Evolutionary conservation across 140 eudicot genomes (phyloP).

Genomic region (Ambrosia hybrid): DNA sequence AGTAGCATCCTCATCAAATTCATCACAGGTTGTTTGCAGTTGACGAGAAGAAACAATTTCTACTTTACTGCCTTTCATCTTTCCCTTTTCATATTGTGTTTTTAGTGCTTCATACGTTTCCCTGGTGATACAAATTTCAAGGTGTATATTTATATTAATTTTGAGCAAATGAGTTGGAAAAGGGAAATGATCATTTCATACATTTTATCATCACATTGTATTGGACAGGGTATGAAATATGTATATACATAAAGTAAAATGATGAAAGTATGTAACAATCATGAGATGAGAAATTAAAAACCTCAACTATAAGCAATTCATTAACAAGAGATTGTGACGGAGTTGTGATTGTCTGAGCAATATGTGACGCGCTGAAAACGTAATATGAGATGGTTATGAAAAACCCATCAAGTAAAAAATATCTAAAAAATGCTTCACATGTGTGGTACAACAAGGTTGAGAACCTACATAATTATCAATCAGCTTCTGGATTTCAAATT

Average conservation of each 20-base stretch:
- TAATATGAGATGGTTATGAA: constrained; percentile 19
- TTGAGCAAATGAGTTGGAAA: constrained; percentile 5
- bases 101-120: constrained; percentile 52
- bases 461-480: constrained; percentile 74
- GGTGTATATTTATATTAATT: background rate
- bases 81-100: constrained; percentile 62
- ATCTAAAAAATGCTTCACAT: background rate
- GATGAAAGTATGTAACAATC: background rate
- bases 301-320: constrained; percentile 91
- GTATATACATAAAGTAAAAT: constrained; percentile 1
- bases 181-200: constrained; percentile 20
- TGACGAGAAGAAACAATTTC: constrained; percentile 60
- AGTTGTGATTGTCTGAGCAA: constrained; percentile 70
- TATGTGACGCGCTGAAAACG: constrained; percentile 79
- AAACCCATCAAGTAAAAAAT: background rate
- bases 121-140: constrained; percentile 37
- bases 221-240: constrained; percentile 23
- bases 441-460: constrained; percentile 9
- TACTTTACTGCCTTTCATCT: constrained; percentile 48
- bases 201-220: constrained; percentile 81
- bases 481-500: constrained; percentile 79
- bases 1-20: constrained; percentile 75
- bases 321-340: constrained; percentile 94
- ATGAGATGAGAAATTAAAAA: constrained; percentile 34
- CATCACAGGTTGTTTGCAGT: constrained; percentile 65